phyloP scores from a whole-genome alignment of 306 rosid genomes.

The Styphnolobium japonicum region DNA sequence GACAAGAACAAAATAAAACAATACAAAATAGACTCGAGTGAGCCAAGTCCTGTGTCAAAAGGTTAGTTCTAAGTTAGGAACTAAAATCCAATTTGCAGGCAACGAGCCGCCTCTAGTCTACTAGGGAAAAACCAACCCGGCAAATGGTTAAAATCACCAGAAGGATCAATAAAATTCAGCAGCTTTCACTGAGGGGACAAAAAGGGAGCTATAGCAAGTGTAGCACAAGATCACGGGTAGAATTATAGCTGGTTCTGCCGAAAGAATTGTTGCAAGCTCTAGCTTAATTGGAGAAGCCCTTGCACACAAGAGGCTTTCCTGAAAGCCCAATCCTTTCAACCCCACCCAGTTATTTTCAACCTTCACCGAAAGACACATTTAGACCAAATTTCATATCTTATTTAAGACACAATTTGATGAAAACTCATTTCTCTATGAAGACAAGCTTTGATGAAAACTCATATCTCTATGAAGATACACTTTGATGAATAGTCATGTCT shows the following conservation, averaged over 20 bases:
- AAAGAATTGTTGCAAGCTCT: background rate
- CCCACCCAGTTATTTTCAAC: background rate
- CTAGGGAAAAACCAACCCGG: background rate
- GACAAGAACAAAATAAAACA: background rate
- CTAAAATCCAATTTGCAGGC: background rate
- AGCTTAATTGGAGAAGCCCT: background rate
- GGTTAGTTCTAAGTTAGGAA: background rate
- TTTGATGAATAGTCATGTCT: no score
- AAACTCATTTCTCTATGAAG: no score
- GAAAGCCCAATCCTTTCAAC: background rate
- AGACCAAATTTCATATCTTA: no score
- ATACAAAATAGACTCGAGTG: background rate
- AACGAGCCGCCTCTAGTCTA: background rate
- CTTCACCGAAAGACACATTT: no score
- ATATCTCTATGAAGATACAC: no score
- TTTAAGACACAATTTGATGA: no score
- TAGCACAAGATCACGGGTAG: background rate
- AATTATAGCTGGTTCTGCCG: background rate
- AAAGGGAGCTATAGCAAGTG: no score
- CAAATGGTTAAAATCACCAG: background rate
- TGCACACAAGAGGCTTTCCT: background rate
- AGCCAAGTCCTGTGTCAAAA: background rate
- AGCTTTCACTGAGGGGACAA: no score
- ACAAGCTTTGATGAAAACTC: no score
- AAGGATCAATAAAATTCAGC: background rate